phyloP scores from a whole-genome alignment of 2,329 filamentous ascomycete genomes.

The Fusarium clavum region DNA sequence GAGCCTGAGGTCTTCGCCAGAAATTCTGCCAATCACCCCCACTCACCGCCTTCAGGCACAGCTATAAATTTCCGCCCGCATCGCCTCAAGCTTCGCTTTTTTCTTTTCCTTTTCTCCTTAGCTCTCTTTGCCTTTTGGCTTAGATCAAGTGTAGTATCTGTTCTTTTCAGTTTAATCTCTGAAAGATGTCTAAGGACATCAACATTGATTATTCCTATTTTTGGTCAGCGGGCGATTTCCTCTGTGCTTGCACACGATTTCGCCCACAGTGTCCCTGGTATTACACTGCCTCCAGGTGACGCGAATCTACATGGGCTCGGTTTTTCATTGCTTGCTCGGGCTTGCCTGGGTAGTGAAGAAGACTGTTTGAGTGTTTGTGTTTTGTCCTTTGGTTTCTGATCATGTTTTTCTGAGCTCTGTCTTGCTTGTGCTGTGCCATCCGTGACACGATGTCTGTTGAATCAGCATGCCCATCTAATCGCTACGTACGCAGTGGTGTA shows the following conservation, averaged over 20 bases:
- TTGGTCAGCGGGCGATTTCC: conserved; percentile 52
- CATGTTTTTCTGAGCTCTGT: not conserved
- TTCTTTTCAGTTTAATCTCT: conserved; percentile 99
- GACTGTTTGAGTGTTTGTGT: conserved; percentile 11
- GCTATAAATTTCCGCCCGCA: conserved; percentile 39
- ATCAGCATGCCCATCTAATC: not conserved
- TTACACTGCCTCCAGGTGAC: conserved; percentile 48
- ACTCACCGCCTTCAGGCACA: conserved; percentile 43
- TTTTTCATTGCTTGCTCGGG: conserved; percentile 54
- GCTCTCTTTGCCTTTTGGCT: conserved; percentile 70
- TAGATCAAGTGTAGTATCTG: conserved; percentile 97
- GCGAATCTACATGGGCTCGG: conserved; percentile 49
- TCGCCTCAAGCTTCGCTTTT: conserved; percentile 30
- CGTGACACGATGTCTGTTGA: not conserved
- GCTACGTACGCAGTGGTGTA: not conserved
- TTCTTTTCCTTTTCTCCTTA: conserved; percentile 52
- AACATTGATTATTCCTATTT: conserved; percentile 85
- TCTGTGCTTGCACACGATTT: conserved; percentile 57
- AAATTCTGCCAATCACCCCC: conserved; percentile 44
- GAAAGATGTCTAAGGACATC: conserved; percentile 79
- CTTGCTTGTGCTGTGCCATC: not conserved
- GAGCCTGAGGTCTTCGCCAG: conserved; percentile 7
- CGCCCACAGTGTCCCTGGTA: conserved; percentile 58
- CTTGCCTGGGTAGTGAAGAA: conserved; percentile 52
- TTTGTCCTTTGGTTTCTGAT: not conserved